Percentiles rank a stretch among this genome's conserved stretches.
phyloP scores from a whole-genome alignment of 78 protist genomes.

The Salpingoeca rosetta region DNA sequence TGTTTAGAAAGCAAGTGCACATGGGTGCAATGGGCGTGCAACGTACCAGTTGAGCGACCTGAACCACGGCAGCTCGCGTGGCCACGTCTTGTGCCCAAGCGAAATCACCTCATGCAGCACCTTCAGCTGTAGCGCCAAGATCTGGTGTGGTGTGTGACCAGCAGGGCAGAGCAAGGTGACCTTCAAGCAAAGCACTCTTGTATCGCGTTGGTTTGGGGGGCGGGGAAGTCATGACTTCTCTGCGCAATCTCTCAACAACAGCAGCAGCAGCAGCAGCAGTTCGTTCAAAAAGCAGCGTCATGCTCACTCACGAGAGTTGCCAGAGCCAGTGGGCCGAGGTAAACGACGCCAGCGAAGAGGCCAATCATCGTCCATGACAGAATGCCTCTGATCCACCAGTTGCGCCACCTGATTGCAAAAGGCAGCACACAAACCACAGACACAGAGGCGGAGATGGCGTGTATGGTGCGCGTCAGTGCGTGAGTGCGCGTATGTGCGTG shows the following conservation, averaged over 20 bases:
- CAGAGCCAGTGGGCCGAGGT: neutral
- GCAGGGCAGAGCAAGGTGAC: neutral
- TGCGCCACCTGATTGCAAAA: neutral
- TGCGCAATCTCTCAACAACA: neutral
- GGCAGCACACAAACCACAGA: too few species aligned
- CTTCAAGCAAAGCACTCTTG: neutral
- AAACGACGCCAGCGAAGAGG: neutral
- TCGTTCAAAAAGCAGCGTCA: neutral
- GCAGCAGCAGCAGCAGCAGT: neutral
- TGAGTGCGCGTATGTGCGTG: too few species aligned
- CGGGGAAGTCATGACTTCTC: neutral
- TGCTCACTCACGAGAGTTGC: neutral
- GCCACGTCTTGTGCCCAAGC: conserved; percentile 26
- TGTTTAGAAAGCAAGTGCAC: too few species aligned
- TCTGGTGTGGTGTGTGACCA: neutral
- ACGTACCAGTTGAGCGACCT: conserved; percentile 19
- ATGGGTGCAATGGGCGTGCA: neutral
- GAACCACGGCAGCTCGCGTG: conserved; percentile 31
- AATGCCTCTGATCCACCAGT: neutral
- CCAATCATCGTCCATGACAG: neutral
- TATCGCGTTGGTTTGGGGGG: neutral
- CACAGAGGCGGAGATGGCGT: too few species aligned
- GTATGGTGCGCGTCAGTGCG: too few species aligned
- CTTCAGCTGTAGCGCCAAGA: conserved; percentile 29
- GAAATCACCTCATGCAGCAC: conserved; percentile 40